Conservation (phyloP, 2,329 filamentous ascomycete genomes). For the Sporothrix globosa region DNA sequence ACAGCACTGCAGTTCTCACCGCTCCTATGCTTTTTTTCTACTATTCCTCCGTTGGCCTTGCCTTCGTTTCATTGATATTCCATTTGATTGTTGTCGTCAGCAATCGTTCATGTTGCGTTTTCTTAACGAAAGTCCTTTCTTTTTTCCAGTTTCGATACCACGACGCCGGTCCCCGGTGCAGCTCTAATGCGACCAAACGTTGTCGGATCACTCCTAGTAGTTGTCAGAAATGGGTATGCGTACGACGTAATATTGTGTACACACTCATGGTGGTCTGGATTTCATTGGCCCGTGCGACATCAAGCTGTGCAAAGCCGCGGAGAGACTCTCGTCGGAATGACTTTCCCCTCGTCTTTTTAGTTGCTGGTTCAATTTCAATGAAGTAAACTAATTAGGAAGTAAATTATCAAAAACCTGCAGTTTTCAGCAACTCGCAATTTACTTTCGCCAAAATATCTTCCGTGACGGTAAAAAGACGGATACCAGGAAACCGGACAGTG, state of each 20-base stretch:
- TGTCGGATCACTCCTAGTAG: not conserved
- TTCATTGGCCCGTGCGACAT: constrained; percentile 13
- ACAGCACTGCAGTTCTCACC: constrained; percentile 15
- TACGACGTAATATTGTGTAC: too few species aligned
- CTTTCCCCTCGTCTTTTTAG: not conserved
- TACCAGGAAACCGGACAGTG: constrained; percentile 2
- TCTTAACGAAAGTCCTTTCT: not conserved
- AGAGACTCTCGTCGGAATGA: too few species aligned
- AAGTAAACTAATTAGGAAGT: too few species aligned
- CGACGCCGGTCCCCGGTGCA: constrained; percentile 15
- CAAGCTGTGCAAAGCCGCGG: not conserved
- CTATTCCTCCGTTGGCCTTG: not conserved
- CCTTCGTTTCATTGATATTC: not conserved
- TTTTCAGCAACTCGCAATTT: not conserved
- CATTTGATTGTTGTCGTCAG: not conserved
- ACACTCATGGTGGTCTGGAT: not conserved
- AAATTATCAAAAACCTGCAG: not conserved
- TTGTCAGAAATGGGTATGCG: too few species aligned
- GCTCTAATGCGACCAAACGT: constrained; percentile 9
- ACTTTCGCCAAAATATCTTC: not conserved
- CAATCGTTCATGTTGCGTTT: not conserved
- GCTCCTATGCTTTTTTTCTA: not conserved
- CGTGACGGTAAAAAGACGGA: not conserved
- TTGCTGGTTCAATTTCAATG: too few species aligned
- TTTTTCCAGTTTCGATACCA: constrained; percentile 12